These are phyloP conservation scores for Ascomycota sp. DNA, from an alignment of 2,329 filamentous ascomycete genomes.

Conservation along the genomic window DNA sequence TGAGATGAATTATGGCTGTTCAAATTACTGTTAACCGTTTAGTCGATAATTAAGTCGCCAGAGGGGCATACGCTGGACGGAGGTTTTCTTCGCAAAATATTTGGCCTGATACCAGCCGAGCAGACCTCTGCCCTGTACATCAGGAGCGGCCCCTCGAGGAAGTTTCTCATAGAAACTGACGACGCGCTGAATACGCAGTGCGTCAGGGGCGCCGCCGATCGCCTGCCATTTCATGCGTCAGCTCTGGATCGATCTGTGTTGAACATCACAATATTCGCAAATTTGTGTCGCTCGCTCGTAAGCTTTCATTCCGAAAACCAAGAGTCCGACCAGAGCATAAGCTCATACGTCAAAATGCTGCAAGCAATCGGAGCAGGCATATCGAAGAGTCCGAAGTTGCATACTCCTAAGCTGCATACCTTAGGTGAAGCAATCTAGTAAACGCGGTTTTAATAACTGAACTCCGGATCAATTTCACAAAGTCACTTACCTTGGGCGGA, in stretches of 20 bases:
- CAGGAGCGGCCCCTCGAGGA: slow-evolving; percentile 75
- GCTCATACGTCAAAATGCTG: no score
- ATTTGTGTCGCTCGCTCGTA: no score
- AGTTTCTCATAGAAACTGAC: slow-evolving; percentile 99
- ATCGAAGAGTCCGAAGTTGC: no score
- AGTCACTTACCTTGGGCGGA: slow-evolving; percentile 66
- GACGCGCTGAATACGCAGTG: slow-evolving; percentile 91
- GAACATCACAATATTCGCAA: no score
- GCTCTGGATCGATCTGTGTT: slow-evolving; percentile 5
- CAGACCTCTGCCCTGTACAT: slow-evolving; percentile 61
- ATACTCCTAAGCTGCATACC: slow-evolving; percentile 25
- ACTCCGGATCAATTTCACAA: no score
- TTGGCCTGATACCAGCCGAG: slow-evolving; percentile 73
- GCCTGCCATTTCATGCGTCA: slow-evolving; percentile 37
- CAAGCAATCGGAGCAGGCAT: no score
- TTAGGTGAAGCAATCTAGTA: slow-evolving; percentile 59
- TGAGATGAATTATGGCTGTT: slow-evolving; percentile 69
- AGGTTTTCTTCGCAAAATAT: slow-evolving; percentile 92
- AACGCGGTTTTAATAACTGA: neutral
- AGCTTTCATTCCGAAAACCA: no score
- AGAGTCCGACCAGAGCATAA: no score
- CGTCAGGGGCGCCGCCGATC: slow-evolving; percentile 87
- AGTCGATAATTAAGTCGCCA: neutral
- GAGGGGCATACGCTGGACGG: slow-evolving; percentile 54
- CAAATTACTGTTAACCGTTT: neutral